Evolutionary conservation across 192 early-diverging fungal genomes (phyloP).

Genomic region (Umbelopsis vinacea): DNA sequence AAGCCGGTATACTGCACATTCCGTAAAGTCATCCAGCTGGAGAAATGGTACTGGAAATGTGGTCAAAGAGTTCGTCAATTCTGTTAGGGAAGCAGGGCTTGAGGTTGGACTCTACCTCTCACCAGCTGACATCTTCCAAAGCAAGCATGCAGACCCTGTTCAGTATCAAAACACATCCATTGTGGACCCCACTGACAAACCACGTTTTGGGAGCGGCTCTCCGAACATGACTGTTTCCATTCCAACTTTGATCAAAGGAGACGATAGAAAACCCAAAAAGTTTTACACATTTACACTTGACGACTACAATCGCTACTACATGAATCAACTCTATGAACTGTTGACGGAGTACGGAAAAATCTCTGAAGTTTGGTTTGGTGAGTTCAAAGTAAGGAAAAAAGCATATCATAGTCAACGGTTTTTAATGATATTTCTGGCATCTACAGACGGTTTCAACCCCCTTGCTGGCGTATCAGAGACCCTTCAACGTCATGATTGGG

Average conservation of each 20-base stretch:
- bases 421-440: neutral
- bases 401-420: neutral
- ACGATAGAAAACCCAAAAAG: slow-evolving; percentile 3
- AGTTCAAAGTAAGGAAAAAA: neutral
- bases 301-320: slow-evolving; percentile 16
- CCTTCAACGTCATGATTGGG: slow-evolving; percentile 8
- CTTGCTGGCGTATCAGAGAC: neutral
- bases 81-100: neutral
- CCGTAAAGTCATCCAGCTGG: neutral
- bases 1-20: slow-evolving; percentile 1
- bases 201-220: slow-evolving; percentile 4
- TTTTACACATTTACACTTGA: slow-evolving; percentile 3
- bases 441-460: slow-evolving; percentile 1
- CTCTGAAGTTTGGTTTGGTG: slow-evolving; percentile 18
- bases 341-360: slow-evolving; percentile 7
- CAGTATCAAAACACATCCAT: neutral
- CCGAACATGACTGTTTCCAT: slow-evolving; percentile 3
- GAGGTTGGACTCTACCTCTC: slow-evolving; percentile 16
- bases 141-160: slow-evolving; percentile 7
- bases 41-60: slow-evolving; percentile 20
- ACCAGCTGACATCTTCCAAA: slow-evolving; percentile 10
- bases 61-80: slow-evolving; percentile 6
- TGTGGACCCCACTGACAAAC: neutral
- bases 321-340: slow-evolving; percentile 21
- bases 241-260: slow-evolving; percentile 12